phyloP scores from a whole-genome alignment of 129 eudicot genomes.

The Saussurea involucrata region DNA sequence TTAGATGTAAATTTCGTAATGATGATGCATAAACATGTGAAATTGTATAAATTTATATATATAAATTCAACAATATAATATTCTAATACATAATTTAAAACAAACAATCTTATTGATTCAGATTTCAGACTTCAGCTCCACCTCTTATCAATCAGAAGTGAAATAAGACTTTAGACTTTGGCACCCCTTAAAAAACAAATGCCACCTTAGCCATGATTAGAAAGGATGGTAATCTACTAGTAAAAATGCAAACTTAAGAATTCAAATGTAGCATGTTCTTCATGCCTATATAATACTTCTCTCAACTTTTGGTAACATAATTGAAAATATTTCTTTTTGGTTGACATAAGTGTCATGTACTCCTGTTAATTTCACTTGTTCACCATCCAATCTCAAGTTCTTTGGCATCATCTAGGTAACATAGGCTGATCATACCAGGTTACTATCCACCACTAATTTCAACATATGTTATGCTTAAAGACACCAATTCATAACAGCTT shows the following conservation, averaged over 20 bases:
- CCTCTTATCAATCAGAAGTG: too few relatives aligned
- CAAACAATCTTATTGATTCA: too few relatives aligned
- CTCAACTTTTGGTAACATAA: background rate
- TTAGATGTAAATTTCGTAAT: too few relatives aligned
- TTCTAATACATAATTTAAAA: too few relatives aligned
- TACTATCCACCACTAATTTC: background rate
- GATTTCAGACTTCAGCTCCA: too few relatives aligned
- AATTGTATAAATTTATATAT: too few relatives aligned
- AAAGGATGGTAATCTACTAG: background rate
- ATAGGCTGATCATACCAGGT: conserved; percentile 4
- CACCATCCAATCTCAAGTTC: background rate
- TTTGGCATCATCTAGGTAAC: too few relatives aligned
- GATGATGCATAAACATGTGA: too few relatives aligned
- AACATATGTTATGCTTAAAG: background rate
- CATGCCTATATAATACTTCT: background rate
- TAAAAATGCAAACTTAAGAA: background rate
- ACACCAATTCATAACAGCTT: background rate
- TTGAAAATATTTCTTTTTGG: background rate
- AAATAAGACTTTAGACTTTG: too few relatives aligned
- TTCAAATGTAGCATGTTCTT: background rate
- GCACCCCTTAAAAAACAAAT: too few relatives aligned
- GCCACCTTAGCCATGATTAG: background rate
- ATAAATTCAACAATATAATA: too few relatives aligned
- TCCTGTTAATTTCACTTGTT: background rate
- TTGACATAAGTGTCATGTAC: background rate